Evolutionary conservation across 345 rosid genomes (phyloP).

Genomic region (Lenwebbia sp.): DNA sequence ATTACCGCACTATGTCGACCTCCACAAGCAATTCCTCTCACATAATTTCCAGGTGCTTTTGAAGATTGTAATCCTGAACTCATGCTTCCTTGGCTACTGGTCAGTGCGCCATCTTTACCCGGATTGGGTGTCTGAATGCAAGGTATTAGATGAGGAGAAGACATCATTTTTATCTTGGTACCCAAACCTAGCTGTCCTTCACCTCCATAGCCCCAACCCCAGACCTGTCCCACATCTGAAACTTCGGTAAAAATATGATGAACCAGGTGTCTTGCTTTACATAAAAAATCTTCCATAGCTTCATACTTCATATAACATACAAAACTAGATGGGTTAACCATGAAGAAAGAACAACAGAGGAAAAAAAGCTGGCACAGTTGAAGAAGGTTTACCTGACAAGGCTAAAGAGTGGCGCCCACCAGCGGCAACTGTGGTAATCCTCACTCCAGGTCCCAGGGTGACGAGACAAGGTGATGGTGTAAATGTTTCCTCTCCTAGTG

Average conservation of each 20-base stretch:
- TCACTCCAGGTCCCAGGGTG: slow-evolving; percentile 57
- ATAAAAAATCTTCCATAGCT: slow-evolving; percentile 53
- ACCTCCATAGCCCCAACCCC: slow-evolving; percentile 99
- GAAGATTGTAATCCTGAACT: slow-evolving; percentile 19
- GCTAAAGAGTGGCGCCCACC: slow-evolving; percentile 83
- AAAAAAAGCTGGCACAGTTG: slow-evolving; percentile 1
- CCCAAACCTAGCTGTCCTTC: slow-evolving; percentile 94
- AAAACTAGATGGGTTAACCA: slow-evolving; percentile 39
- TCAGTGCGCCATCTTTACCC: slow-evolving; percentile 33
- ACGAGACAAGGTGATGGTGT: slow-evolving; percentile 39
- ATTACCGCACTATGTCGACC: slow-evolving; percentile 78
- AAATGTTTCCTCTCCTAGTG: slow-evolving; percentile 48
- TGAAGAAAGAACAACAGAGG: slow-evolving; percentile 20
- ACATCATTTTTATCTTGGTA: slow-evolving; percentile 62
- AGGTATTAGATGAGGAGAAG: slow-evolving; percentile 74
- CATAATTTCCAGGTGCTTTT: slow-evolving; percentile 37
- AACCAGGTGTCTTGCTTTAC: slow-evolving; percentile 45
- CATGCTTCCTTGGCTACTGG: slow-evolving; percentile 29
- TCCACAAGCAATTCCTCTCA: slow-evolving; percentile 72
- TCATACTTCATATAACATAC: slow-evolving; percentile 49
- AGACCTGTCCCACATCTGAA: slow-evolving; percentile 94
- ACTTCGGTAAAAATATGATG: slow-evolving; percentile 57
- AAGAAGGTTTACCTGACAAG: slow-evolving; percentile 56
- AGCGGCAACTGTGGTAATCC: slow-evolving; percentile 56
- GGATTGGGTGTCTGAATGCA: slow-evolving; percentile 38